Evolutionary conservation across 2,329 filamentous ascomycete genomes (phyloP), one percentile per base, ranked within the genome.

Genomic region (Geosmithia flava): DNA sequence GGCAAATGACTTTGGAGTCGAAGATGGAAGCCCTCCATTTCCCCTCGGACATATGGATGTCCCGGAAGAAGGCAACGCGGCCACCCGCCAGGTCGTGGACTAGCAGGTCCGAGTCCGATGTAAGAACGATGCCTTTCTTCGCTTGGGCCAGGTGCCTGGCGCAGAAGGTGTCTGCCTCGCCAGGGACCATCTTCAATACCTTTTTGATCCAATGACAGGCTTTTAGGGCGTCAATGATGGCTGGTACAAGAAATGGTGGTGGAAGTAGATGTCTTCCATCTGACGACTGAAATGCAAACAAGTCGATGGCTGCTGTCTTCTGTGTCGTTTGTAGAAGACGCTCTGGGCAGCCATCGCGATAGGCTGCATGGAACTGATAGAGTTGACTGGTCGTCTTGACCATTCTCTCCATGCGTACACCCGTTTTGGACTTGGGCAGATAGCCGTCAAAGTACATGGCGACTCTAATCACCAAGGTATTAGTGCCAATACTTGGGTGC

Each of bases 371-470:
- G 33, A 46, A 42, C n/a, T 49, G 44, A 15, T 46, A 43, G 40
- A 90, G 65, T 20, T 76, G 71, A 3, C 67, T 64, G 7, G 83
- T 76, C 20, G 71, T 76, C 19, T 69, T 72, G 46, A 78, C 68
- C 37, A 85, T 69, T 33, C 88, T 74, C 10, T 73, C 62, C 46
- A 81, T 65, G 4, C 88, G 76, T 7, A 80, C 77, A 0, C 66
- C 60, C 33, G 74, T 71, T 59, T 95, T 95, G 4, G 70, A 63
- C 0, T 61, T 50, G 0, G 91, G 91, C 1, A 97, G 71, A 49
- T 79, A 82, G 15, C 89, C 89, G 62, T 97, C 91, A 56, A 97
- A 96, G 60, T 84, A 89, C 47, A 96, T 85, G 44, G 74, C 78
- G 50, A 77, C 67, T 44, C 61, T 61, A 49, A 50, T n/a, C 45